Base-by-base conservation (phyloP, 768 basidiomycete genomes). In the Naganishia friedmannii region DNA sequence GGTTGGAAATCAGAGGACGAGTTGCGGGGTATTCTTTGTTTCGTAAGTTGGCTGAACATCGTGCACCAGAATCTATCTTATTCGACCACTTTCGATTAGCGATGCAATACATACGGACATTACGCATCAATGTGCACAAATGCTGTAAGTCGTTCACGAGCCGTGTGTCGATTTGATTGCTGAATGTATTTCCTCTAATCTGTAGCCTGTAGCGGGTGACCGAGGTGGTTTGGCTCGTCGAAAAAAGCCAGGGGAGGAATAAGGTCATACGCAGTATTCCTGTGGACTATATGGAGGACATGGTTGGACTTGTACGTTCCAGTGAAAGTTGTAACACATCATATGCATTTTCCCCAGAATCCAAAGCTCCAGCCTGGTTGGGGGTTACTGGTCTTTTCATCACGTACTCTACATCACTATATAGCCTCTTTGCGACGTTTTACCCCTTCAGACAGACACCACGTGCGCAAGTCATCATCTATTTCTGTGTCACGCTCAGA, bases 101-200 rank as follows among this genome's bases (percentile, higher is more conserved):
- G 48, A 60, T 37, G 55, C 51, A 12, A 42, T 26, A 48, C 32
- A 56, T 39, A 90, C 74, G 95, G 95, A 0, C 95, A 98, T 78
- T 95, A 95, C 77, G 94, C 94, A 23, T 95, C 96, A 78, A 88
- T 91, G 75, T 96, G 94, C 81, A 87, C 89, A 51, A 93, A 93
- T 79, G 84, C 67, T n/a, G 58, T 66, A 23, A 69, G 55, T 67
- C 17, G 9, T 3, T 13, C 13, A 23, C 21, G n/a, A 32, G 1
- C 12, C 13, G 6, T 26, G 23, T 0, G 34, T 5, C 28, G 3
- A 17, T 29, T 37, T 37, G 2, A 3, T 2, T 4, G 26, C 9
- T 21, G 70, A 72, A n/a, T n/a, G n/a, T 54, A 29, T 69, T 58
- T 66, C 70, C 6, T 67, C 26, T 15, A 58, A n/a, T n/a, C 57